Base-by-base conservation (phyloP, 495 filamentous ascomycete genomes). In the Penicillium cosmopolitanum region DNA sequence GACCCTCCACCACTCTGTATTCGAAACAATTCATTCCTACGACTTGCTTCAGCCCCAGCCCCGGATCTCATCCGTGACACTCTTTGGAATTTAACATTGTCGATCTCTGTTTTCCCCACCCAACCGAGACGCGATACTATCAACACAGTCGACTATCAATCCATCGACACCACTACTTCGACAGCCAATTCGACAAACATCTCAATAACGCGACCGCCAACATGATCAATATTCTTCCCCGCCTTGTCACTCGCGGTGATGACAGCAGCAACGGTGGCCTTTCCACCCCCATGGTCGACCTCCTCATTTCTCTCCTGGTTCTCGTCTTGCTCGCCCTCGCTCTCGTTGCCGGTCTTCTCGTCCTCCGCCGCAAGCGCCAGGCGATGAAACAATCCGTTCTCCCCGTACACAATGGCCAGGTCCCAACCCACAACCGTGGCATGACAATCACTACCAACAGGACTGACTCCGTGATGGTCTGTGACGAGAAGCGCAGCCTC, bases 261-360 rank as follows among this genome's bases (percentile, higher is more conserved):
- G 75, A 75, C 61, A 73, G 75, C 58, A 71, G 66, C 54, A 73
- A 73, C 21, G 23, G 31, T 65, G 69, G 68, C 64, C 67, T 80
- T 72, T 71, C 81, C 15, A 75, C 77, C 16, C 80, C 85, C 18
- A 84, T 89, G 72, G 77, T 90, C 69, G 86, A 89, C 65, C 84
- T 95, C 36, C 77, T 94, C 62, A 91, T 96, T 66, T 82, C 85
- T 33, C 86, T 98, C 15, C 76, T 98, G 55, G 86, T 88, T 60
- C 79, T 98, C 31, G 72, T 92, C 63, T 80, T 92, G 59, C 68
- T 91, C 64, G 85, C 80, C 47, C 77, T 96, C 52, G 62, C 83
- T 44, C 78, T 92, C 34, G 80, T 89, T 44, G 87, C 80, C 53
- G 75, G 76, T 16, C 86, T 97, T 36, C 75, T 92, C 42, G 64